Evolutionary conservation across 805 yeast genomes (phyloP).

Genomic region (Candida vaughaniae): DNA sequence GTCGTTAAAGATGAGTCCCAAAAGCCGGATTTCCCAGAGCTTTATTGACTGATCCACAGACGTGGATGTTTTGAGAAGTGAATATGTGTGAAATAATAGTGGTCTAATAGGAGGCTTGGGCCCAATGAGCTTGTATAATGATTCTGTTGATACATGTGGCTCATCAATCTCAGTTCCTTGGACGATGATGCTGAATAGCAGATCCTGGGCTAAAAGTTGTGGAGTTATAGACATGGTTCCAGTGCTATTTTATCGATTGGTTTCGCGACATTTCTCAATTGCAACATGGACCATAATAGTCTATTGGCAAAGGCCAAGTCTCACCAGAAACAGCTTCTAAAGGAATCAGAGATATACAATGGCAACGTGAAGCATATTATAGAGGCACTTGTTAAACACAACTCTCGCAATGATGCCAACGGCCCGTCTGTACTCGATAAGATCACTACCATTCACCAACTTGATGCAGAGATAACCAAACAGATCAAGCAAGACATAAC

Average conservation of each 20-base stretch:
- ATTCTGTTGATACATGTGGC: too few species aligned
- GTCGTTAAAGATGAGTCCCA: slow-evolving; percentile 28
- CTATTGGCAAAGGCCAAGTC: slow-evolving; percentile 34
- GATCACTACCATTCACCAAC: slow-evolving; percentile 40
- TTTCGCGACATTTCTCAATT: too few species aligned
- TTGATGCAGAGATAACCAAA: slow-evolving; percentile 35
- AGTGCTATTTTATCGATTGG: too few species aligned
- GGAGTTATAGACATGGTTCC: slow-evolving; percentile 2
- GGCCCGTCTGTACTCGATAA: slow-evolving; percentile 27
- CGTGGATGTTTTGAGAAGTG: slow-evolving; percentile 8
- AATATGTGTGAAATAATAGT: slow-evolving; percentile 6
- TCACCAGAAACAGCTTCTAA: slow-evolving; percentile 27
- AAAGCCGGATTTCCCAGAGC: slow-evolving; percentile 39
- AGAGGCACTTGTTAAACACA: slow-evolving; percentile 21
- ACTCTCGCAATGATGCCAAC: slow-evolving; percentile 21
- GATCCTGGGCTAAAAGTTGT: slow-evolving; percentile 1
- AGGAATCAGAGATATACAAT: slow-evolving; percentile 25
- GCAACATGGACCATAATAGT: slow-evolving; percentile 20
- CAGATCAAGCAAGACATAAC: slow-evolving; percentile 37
- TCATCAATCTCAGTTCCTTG: too few species aligned
- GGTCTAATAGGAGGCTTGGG: not conserved
- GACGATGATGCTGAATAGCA: too few species aligned
- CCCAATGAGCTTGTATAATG: not conserved
- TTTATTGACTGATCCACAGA: slow-evolving; percentile 14
- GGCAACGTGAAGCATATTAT: slow-evolving; percentile 25